phyloP scores from a whole-genome alignment of 192 early-diverging fungal species.

The Anaeromyces robustus region DNA sequence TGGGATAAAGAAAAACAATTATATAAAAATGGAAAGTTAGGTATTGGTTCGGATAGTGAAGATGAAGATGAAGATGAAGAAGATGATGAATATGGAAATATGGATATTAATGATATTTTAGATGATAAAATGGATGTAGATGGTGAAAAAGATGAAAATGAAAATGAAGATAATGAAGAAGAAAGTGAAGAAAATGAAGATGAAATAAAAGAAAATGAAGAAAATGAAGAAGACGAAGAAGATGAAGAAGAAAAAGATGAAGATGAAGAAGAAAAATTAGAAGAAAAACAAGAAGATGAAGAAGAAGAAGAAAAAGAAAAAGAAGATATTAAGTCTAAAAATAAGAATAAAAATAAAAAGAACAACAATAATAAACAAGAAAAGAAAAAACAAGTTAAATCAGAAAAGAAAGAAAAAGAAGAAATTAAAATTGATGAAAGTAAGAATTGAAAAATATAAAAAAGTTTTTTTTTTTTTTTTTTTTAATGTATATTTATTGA shows the following conservation, averaged over 20 bases:
- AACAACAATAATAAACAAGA: neutral
- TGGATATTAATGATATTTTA: constrained; percentile 14
- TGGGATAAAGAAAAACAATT: constrained; percentile 17
- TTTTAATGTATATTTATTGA: too few relatives aligned
- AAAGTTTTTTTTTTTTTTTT: too few relatives aligned
- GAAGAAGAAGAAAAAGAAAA: neutral
- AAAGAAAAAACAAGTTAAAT: neutral
- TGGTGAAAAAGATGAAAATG: neutral
- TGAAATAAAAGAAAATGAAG: neutral
- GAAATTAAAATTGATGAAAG: neutral
- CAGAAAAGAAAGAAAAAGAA: constrained; percentile 6
- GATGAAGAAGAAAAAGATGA: neutral
- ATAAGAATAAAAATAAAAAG: neutral
- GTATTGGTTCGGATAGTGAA: neutral
- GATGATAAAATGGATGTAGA: constrained; percentile 8
- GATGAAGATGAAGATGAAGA: constrained; percentile 10
- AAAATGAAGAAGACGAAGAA: neutral
- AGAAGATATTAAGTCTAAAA: neutral
- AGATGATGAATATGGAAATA: constrained; percentile 16
- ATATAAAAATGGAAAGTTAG: neutral
- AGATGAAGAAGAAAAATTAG: neutral
- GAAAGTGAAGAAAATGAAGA: neutral
- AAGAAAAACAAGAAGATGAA: neutral
- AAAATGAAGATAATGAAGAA: neutral
- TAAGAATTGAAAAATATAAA: too few relatives aligned